A percentile compares a stretch with the other conserved stretches of the same genome.
These are phyloP conservation scores for Pythium volutum DNA, from an alignment of 352 stramenopile genomes.

Conservation along the genomic window DNA sequence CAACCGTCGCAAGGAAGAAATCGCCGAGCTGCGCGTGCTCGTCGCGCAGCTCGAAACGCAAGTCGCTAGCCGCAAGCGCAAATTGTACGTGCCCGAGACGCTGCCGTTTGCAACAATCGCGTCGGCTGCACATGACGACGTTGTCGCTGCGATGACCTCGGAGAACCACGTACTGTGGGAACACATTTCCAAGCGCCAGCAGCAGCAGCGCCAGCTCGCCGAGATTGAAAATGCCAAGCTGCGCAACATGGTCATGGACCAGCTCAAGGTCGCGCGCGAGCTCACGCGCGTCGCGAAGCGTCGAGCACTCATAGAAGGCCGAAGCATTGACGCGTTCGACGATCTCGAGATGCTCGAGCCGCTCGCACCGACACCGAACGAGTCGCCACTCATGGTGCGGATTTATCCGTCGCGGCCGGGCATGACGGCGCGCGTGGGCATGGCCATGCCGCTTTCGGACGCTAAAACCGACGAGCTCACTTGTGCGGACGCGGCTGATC, in stretches of 20 bases:
- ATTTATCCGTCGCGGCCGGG: conserved; percentile 15
- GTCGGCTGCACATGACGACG: not conserved
- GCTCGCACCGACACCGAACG: not conserved
- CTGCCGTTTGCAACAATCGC: not conserved
- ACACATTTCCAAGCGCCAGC: conserved; percentile 36
- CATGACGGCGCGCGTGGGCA: not conserved
- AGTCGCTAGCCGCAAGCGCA: conserved; percentile 17
- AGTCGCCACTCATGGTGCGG: conserved; percentile 11
- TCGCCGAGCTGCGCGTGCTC: conserved; percentile 29
- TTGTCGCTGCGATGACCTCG: not conserved
- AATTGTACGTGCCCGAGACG: conserved; percentile 1
- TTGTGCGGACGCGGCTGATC: not conserved
- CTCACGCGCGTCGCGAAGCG: conserved; percentile 15
- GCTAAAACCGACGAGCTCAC: not conserved
- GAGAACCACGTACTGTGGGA: conserved; percentile 25
- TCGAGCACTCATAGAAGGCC: not conserved
- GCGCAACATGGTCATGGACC: conserved; percentile 37
- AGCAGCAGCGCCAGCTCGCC: conserved; percentile 33
- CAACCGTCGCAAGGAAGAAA: conserved; percentile 26
- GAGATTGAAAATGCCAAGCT: conserved; percentile 55
- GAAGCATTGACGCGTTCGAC: not conserved
- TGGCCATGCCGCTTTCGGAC: conserved; percentile 1
- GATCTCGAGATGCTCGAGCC: conserved; percentile 2
- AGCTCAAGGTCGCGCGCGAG: conserved; percentile 36
- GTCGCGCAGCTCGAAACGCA: conserved; percentile 23